Evolutionary conservation across 768 basidiomycete genomes (phyloP), one percentile per base, ranked within the genome.

Genomic region (Lepiota venenata): DNA sequence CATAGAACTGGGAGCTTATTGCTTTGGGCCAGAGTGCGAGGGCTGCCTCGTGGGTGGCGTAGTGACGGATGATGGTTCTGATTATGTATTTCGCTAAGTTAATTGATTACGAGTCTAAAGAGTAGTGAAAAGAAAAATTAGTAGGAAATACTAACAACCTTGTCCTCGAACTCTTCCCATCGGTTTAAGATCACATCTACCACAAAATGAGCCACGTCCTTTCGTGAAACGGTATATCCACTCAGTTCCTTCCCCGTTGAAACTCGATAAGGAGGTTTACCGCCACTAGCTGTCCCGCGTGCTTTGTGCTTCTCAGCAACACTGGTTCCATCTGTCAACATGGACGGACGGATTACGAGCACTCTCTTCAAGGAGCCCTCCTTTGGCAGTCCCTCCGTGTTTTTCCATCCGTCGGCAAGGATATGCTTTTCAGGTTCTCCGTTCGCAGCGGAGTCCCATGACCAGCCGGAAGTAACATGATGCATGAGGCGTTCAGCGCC

Each of bases 141-240:
- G 60, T 85, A 81, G 1, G 72, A 78, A 32, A 87, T 69, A 47
- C 65, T 71, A 4, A 83, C 68, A 15, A 71, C 61, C 62, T 81
- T 82, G 18, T 79, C 77, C 56, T 73, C 66, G 71, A 72, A 84
- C 48, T 80, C 70, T 6, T 73, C 62, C 87, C 86, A 85, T 16
- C 74, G 62, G 47, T 69, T 67, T 18, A 73, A 39, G 16, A 76
- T 60, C 0, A 66, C 72, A 45, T 85, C 77, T 3, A 74, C 78
- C 12, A 88, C 61, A 65, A 87, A 87, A 69, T 87, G 83, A 0
- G 80, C 82, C 1, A 84, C 82, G 61, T 88, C 86, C 60, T 70
- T 73, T 61, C 85, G 74, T 36, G 84, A 83, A 3, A 88, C 62
- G n/a, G 76, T 77, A 61, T 74, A 87, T 3, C 70, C 71, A 2